Base-by-base conservation (phyloP, 1,284 basidiomycete species). In the Mycena citricolor region DNA sequence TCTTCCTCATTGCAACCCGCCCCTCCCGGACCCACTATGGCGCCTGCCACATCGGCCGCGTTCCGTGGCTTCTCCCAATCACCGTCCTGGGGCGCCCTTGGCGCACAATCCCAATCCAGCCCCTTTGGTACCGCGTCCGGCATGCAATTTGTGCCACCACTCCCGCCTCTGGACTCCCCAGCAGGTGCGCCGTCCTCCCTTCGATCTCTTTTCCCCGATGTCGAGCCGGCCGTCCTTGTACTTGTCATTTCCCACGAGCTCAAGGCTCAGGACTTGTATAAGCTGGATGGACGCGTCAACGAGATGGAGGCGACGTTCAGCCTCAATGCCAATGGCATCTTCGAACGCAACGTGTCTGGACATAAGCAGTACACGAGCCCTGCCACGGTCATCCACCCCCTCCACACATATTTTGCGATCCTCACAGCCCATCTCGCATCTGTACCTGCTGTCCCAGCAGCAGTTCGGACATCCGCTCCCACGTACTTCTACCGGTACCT, bases 261-360 rank as follows among this genome's bases (percentile, higher is more conserved):
- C 31, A 32, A 44, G 13, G 51, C 55, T n/a, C 12, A 44, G 25
- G 44, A 58, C 32, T 39, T 58, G 13, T 51, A 42, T 36, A 58
- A 58, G 29, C 38, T 58, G 3, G 34, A 47, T 22, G 7, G 24
- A 13, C 45, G 39, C 5, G 11, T 39, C 24, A 45, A 34, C 19
- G 37, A 45, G 16, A 24, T 19, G 14, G 39, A 36, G 14, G 25
- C 39, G 1, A n/a, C n/a, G n/a, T n/a, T n/a, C n/a, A n/a, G n/a
- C n/a, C n/a, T n/a, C n/a, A n/a, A n/a, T n/a, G n/a, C n/a, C n/a
- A n/a, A n/a, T n/a, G n/a, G n/a, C n/a, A n/a, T n/a, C n/a, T n/a
- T n/a, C n/a, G n/a, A n/a, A n/a, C n/a, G n/a, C n/a, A n/a, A n/a
- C n/a, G n/a, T n/a, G n/a, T n/a, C n/a, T n/a, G n/a, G n/a, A n/a